Base-by-base conservation (phyloP, 2,329 filamentous ascomycete species). In the Dissoconium aciculare region DNA sequence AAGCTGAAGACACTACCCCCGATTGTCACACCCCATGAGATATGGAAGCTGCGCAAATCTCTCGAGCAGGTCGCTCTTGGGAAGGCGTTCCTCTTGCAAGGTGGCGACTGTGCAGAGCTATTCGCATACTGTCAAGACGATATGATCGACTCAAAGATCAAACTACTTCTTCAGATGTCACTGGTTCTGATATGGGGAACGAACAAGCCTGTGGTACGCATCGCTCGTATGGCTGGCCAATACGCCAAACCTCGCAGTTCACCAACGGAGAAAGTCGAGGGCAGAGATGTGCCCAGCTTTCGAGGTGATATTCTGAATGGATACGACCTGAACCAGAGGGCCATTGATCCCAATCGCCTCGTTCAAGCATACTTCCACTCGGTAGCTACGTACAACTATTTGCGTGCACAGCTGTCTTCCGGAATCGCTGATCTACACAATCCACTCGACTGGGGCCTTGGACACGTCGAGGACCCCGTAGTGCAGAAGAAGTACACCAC, bases 351-450 rank as follows among this genome's bases (percentile, higher is more conserved):
- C 1, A 69, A 71, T 29, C 71, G 89, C 23, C 68, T 98, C 5
- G 79, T 95, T 23, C 75, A 78, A 39, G 89, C 89, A 3, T 98
- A 98, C 63, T 89, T 93, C 58, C 79, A 95, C 57, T 94, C 87
- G 1, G 82, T 89, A 2, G 82, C 84, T 5, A 98, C 89, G 0
- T 67, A 93, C 38, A 98, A 98, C 62, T 95, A 89, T 58, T 71
- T 94, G 38, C 75, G 89, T 27, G 76, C 79, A 11, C 74, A 87
- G 28, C 62, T 95, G 25, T 68, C 79, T 1, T 85, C 82, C 3
- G 89, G 89, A 11, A 80, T 98, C 40, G 89, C 89, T 4, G 89
- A 98, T 53, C 66, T 98, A 27, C 85, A 94, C 59, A 79, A 80
- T 12, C 89, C 89, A 0, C 66, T 98, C 16, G 83, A 95, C 63